Evolutionary conservation across 1,284 basidiomycete genomes (phyloP).

Genomic region (Kwoniella shivajii): DNA sequence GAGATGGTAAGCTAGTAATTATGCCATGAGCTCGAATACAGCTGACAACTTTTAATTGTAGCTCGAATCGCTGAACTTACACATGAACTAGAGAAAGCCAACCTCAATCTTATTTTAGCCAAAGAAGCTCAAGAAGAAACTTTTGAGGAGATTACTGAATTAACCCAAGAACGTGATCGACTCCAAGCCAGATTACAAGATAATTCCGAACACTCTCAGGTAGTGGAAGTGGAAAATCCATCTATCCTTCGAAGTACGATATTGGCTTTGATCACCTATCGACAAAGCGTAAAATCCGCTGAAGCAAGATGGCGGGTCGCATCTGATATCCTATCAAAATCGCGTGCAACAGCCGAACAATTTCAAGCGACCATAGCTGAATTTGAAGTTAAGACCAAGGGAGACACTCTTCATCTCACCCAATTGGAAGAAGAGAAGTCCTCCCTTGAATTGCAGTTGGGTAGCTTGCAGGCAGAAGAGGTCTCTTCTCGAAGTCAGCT

Average conservation of each 20-base stretch:
- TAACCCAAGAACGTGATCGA: conserved; percentile 9
- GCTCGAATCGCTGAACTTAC: conserved; percentile 17
- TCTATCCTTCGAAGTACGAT: conserved; percentile 8
- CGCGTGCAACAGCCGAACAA: background rate
- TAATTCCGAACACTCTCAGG: background rate
- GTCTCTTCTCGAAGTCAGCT: background rate
- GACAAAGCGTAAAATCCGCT: background rate
- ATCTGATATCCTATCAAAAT: background rate
- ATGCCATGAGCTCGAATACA: background rate
- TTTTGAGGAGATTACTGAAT: conserved; percentile 19
- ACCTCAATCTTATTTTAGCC: conserved; percentile 20
- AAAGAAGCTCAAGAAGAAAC: conserved; percentile 25
- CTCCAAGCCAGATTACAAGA: conserved; percentile 3
- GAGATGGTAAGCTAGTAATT: conserved; percentile 15
- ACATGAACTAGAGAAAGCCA: conserved; percentile 22
- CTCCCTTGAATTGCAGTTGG: background rate
- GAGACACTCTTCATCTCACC: background rate
- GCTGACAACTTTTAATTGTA: background rate
- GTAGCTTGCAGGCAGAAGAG: background rate
- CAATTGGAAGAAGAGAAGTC: conserved; percentile 9
- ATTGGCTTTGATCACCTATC: conserved; percentile 11
- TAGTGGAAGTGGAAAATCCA: background rate
- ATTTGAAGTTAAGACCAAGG: background rate
- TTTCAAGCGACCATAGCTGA: background rate
- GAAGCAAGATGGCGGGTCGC: conserved; percentile 1